A percentile compares a stretch with the other conserved stretches of the same genome.
These are phyloP conservation scores for Aspergillus haitiensis DNA, from an alignment of 495 filamentous ascomycete genomes.

Conservation along the genomic window DNA sequence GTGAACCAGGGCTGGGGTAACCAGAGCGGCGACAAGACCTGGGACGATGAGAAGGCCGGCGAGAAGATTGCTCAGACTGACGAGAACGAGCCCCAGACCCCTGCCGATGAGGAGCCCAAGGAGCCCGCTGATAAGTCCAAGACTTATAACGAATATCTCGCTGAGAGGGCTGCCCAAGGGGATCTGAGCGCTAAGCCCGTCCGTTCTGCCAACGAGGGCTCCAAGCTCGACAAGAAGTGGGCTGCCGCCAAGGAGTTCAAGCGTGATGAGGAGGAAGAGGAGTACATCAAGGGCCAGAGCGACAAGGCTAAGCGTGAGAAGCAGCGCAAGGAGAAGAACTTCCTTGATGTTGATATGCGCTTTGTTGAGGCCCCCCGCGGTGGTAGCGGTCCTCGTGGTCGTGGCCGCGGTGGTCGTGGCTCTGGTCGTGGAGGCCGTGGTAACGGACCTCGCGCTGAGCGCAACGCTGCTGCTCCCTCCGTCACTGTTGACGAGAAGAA, in stretches of 20 bases:
- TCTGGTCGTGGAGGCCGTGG: slow-evolving; percentile 35
- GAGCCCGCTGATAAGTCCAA: slow-evolving; percentile 87
- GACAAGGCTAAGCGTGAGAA: slow-evolving; percentile 85
- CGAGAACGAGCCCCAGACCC: slow-evolving; percentile 59
- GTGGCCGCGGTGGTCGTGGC: slow-evolving; percentile 48
- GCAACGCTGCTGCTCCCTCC: slow-evolving; percentile 31
- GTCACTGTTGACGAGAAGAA: slow-evolving; percentile 50
- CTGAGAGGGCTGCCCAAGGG: slow-evolving; percentile 78
- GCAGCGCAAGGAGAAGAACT: slow-evolving; percentile 88
- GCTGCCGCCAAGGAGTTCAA: slow-evolving; percentile 74
- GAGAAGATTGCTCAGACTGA: slow-evolving; percentile 84
- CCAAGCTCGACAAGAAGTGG: slow-evolving; percentile 86
- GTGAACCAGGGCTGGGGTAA: slow-evolving; percentile 87
- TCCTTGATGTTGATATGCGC: slow-evolving; percentile 81
- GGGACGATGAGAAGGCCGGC: slow-evolving; percentile 83
- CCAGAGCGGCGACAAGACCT: slow-evolving; percentile 73
- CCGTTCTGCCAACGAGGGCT: slow-evolving; percentile 89
- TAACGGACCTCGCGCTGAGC: slow-evolving; percentile 39
- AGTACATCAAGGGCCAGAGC: slow-evolving; percentile 70
- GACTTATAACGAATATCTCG: slow-evolving; percentile 84
- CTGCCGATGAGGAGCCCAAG: slow-evolving; percentile 41
- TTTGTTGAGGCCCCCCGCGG: slow-evolving; percentile 63
- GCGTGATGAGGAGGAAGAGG: slow-evolving; percentile 69
- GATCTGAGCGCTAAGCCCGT: slow-evolving; percentile 69
- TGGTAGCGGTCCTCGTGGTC: slow-evolving; percentile 51